Base-by-base conservation (phyloP, 1,139 yeast genomes). In the Tardiomyces digboiensis region DNA sequence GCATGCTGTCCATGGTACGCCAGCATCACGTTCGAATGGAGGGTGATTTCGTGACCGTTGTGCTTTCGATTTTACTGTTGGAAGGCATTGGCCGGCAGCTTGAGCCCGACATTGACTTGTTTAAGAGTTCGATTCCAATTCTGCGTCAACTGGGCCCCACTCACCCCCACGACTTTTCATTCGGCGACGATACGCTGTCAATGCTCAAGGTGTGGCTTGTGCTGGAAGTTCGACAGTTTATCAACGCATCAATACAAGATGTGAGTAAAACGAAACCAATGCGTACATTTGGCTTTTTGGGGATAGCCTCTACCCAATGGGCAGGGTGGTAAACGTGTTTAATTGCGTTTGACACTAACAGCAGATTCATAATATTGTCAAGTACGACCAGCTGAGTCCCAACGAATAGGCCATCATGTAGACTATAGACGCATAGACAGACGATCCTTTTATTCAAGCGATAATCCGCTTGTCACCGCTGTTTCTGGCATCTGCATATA, bases 21-120 rank as follows among this genome's bases (percentile, higher is more conserved):
- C 70, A 72, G 16, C 98, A 91, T 61, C 99, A 93, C 62, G 98
- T 91, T 19, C 74, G 97, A 59, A 85, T 93, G 96, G 99, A 91
- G 58, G 94, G 95, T 7, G 98, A 91, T 61, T 91, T 91, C 58
- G 82, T 91, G 40, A 87, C 95, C 21, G 95, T 93, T 21, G 84
- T 91, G 16, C 88, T 91, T 37, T 95, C 97, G 1, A 88, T 91
- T 33, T 66, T 91, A 43, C 70, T 91, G 47, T 66, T 91, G 46
- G 98, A 91, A 64, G 98, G 98, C 13, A 85, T 91, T 45, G 98
- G 98, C 19, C 73, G 97, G 60, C 95, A 85, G 62, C 70, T 91
- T 47, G 95, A 91, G 64, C 97, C 97, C 2, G 79, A 86, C 40
- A 71, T 91, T 58, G 98, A 91, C 66, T 73, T 91, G 49, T 89